These are phyloP conservation scores for Trichopus zeylanicus DNA, from an alignment of 116 monocot genomes.

Conservation along the genomic window DNA sequence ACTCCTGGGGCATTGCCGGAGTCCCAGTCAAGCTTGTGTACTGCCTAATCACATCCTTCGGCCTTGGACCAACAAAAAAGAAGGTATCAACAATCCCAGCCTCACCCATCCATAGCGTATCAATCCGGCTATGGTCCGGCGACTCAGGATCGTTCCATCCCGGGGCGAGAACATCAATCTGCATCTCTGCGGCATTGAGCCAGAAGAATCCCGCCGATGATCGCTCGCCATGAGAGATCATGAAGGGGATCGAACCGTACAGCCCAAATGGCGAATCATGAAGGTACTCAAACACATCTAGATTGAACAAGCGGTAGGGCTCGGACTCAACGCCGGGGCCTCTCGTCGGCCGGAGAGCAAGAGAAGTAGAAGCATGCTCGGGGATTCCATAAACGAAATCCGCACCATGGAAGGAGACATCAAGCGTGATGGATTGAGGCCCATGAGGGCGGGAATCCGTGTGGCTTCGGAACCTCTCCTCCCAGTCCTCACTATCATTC, in stretches of 20 bases:
- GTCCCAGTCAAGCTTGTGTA: constrained; percentile 78
- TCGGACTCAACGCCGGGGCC: constrained; percentile 83
- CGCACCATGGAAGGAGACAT: constrained; percentile 80
- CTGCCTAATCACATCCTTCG: constrained; percentile 78
- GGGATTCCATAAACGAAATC: constrained; percentile 96
- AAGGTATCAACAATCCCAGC: constrained; percentile 86
- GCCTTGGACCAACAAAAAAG: constrained; percentile 81
- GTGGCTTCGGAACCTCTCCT: constrained; percentile 80
- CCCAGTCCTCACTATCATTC: constrained; percentile 73
- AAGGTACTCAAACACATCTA: constrained; percentile 91
- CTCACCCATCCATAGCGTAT: constrained; percentile 93
- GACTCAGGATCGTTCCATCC: constrained; percentile 50
- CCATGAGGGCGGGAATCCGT: constrained; percentile 78
- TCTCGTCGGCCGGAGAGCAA: constrained; percentile 61
- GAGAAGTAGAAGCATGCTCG: constrained; percentile 68
- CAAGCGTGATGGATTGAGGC: constrained; percentile 84
- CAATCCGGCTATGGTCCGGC: constrained; percentile 19
- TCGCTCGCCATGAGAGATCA: constrained; percentile 62
- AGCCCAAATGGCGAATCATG: constrained; percentile 90
- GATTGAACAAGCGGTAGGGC: constrained; percentile 92
- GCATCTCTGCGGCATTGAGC: constrained; percentile 98
- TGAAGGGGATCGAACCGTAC: constrained; percentile 92
- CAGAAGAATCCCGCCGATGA: constrained; percentile 84
- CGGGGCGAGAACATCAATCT: constrained; percentile 90
- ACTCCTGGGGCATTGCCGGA: constrained; percentile 82